A percentile compares a stretch with the other conserved stretches of the same genome.
Evolutionary conservation across 2,329 filamentous ascomycete genomes (phyloP).

Genomic region (Aspergillus cejpii): DNA sequence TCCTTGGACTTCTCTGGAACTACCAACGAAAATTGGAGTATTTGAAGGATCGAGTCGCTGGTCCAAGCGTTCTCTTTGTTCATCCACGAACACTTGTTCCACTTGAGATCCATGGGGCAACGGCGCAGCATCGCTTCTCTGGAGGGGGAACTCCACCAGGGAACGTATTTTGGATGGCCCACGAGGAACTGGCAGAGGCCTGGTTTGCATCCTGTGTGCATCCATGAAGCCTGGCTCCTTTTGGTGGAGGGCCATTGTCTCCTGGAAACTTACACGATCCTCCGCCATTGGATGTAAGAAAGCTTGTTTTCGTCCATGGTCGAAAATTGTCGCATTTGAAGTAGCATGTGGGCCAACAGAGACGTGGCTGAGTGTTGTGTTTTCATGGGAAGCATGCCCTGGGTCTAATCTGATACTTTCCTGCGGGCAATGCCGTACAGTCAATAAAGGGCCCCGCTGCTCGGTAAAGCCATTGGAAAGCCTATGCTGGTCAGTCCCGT

Average conservation of each 20-base stretch:
- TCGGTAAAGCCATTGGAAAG: slow-evolving; percentile 8
- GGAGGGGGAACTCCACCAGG: not conserved
- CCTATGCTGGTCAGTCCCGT: slow-evolving; percentile 13
- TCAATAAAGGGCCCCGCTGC: slow-evolving; percentile 15
- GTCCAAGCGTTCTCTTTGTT: slow-evolving; percentile 15
- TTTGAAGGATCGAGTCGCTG: slow-evolving; percentile 17
- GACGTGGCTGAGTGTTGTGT: slow-evolving; percentile 5
- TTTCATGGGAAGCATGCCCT: slow-evolving; percentile 11
- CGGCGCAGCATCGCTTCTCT: slow-evolving; percentile 16
- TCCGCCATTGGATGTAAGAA: slow-evolving; percentile 8
- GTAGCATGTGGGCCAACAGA: slow-evolving; percentile 13
- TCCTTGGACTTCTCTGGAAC: slow-evolving; percentile 20
- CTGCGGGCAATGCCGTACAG: slow-evolving; percentile 16
- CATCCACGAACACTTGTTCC: slow-evolving; percentile 16
- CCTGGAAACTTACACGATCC: slow-evolving; percentile 17
- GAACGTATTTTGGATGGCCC: not conserved
- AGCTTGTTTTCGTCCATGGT: slow-evolving; percentile 10
- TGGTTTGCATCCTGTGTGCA: not conserved
- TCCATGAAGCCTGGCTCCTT: not conserved
- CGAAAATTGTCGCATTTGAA: slow-evolving; percentile 12
- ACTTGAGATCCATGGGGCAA: slow-evolving; percentile 18
- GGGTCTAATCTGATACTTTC: slow-evolving; percentile 10
- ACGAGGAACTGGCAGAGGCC: not conserved
- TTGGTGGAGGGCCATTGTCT: not conserved
- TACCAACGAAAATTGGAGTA: slow-evolving; percentile 30